phyloP scores from a whole-genome alignment of 108 stramenopile species.

The Nannochloropsis granulata region DNA sequence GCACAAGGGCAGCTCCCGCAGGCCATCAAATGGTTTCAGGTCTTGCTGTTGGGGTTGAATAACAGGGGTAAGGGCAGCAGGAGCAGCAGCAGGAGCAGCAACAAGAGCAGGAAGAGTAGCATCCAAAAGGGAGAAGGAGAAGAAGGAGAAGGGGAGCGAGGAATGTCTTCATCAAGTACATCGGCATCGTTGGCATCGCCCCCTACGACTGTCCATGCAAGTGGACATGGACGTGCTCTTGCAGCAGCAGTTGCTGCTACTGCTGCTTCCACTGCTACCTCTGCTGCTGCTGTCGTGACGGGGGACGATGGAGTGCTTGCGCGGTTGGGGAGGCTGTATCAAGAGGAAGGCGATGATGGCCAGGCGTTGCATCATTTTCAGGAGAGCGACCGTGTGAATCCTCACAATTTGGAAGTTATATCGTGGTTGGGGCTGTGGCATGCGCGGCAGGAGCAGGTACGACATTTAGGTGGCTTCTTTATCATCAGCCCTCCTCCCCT shows the following conservation, averaged over 20 bases:
- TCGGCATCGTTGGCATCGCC: neutral
- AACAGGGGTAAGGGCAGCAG: neutral
- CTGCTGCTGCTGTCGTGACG: neutral
- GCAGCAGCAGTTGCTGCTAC: neutral
- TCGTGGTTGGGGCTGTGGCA: constrained; percentile 70
- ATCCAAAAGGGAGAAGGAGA: neutral
- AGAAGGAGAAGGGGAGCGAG: neutral
- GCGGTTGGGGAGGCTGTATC: neutral
- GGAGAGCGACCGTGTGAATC: constrained; percentile 62
- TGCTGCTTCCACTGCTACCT: constrained; percentile 12
- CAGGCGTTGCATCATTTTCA: constrained; percentile 51
- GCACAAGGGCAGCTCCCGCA: constrained; percentile 23
- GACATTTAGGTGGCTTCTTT: neutral
- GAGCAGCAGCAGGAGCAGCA: neutral
- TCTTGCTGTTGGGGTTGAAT: neutral
- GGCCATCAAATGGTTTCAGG: constrained; percentile 42
- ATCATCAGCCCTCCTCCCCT: too few species aligned
- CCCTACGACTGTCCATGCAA: neutral
- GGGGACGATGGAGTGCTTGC: neutral
- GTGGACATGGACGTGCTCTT: neutral
- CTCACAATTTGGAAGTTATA: constrained; percentile 65
- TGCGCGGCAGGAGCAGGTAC: neutral
- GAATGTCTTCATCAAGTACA: neutral
- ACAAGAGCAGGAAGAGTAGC: neutral
- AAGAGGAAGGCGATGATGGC: constrained; percentile 35